Conservation (phyloP, 1,139 yeast genomes). For the Taphrina wiesneri region DNA sequence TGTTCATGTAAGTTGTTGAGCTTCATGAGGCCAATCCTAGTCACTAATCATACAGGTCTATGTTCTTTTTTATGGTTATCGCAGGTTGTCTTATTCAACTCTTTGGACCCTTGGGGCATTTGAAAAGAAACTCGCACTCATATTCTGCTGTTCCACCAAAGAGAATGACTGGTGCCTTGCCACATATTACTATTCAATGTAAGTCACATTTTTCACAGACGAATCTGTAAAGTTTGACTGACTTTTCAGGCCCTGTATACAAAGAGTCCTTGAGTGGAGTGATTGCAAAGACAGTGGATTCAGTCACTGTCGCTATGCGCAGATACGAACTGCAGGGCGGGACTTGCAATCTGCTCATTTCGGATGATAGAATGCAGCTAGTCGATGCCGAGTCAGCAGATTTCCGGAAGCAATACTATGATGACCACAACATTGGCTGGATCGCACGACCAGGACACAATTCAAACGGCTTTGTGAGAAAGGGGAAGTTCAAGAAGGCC, state of each 20-base stretch:
- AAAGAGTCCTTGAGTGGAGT: slow-evolving; percentile 37
- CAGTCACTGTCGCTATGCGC: slow-evolving; percentile 30
- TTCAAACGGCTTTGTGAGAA: slow-evolving; percentile 32
- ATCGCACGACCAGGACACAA: slow-evolving; percentile 38
- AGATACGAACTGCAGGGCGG: slow-evolving; percentile 37
- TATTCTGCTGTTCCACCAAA: slow-evolving; percentile 33
- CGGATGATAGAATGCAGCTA: slow-evolving; percentile 37
- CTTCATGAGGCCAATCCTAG: neutral
- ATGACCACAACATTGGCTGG: slow-evolving; percentile 37
- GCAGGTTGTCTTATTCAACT: slow-evolving; percentile 22
- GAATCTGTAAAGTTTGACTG: slow-evolving; percentile 1
- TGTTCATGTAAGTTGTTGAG: slow-evolving; percentile 6
- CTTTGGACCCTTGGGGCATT: slow-evolving; percentile 33
- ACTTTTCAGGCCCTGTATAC: slow-evolving; percentile 35
- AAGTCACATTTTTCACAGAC: neutral
- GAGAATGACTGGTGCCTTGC: slow-evolving; percentile 34
- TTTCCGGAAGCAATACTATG: slow-evolving; percentile 35
- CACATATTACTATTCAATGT: slow-evolving; percentile 36
- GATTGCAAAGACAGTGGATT: slow-evolving; percentile 33
- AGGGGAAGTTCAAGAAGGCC: slow-evolving; percentile 33
- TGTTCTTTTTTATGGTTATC: slow-evolving; percentile 28
- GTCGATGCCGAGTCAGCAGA: slow-evolving; percentile 14
- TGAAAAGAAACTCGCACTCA: slow-evolving; percentile 22
- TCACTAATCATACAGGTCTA: neutral
- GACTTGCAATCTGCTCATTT: slow-evolving; percentile 29